phyloP scores from a whole-genome alignment of 2,329 filamentous ascomycete genomes.

The Neurospora sp. region DNA sequence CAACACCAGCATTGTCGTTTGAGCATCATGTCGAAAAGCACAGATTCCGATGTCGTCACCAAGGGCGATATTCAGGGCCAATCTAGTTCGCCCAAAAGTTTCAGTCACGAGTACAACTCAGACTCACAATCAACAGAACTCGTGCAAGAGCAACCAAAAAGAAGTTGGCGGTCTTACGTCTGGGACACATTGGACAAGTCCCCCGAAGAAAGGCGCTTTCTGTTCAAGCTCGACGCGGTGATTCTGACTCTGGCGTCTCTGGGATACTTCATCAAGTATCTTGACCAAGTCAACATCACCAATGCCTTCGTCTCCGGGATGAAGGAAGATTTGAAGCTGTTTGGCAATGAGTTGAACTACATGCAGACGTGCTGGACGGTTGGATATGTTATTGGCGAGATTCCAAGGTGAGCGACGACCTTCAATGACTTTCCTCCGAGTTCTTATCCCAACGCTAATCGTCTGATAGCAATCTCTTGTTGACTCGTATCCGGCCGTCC shows the following conservation, averaged over 20 bases:
- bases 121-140: constrained; percentile 2
- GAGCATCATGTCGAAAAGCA: not conserved
- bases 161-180: constrained; percentile 36
- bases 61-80: not conserved
- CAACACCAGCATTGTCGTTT: not conserved
- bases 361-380: constrained; percentile 26
- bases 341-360: constrained; percentile 27
- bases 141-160: constrained; percentile 22
- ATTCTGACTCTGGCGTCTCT: constrained; percentile 28
- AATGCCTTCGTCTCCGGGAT: constrained; percentile 37
- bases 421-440: not conserved
- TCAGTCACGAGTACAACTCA: not conserved
- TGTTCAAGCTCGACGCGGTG: constrained; percentile 25
- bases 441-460: not conserved
- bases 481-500: constrained; percentile 31
- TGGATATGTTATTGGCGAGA: constrained; percentile 29
- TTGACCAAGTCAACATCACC: constrained; percentile 30
- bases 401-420: constrained; percentile 20
- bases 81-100: not conserved
- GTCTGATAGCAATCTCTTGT: constrained; percentile 22
- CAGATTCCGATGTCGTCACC: not conserved
- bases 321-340: constrained; percentile 29
- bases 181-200: constrained; percentile 36
- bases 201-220: constrained; percentile 22
- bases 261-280: constrained; percentile 35